phyloP scores from a whole-genome alignment of 768 basidiomycete genomes.

The Boletus tylopilopsis region DNA sequence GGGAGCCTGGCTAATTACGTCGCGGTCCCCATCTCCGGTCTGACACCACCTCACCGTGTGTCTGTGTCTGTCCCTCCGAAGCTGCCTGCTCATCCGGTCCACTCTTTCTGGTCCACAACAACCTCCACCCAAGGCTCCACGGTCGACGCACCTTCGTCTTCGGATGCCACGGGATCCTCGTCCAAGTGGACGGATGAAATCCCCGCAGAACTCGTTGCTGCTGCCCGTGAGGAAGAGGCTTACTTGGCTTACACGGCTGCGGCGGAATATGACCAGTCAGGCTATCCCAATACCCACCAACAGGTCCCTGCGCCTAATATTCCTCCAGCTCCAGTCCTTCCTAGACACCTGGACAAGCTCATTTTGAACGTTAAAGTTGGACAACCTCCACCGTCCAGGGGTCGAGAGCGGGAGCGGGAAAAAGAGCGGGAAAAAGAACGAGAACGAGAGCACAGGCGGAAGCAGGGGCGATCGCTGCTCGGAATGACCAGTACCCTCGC shows the following conservation, averaged over 20 bases:
- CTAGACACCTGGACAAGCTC: slow-evolving; percentile 89
- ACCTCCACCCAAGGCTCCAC: slow-evolving; percentile 32
- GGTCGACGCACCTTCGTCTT: slow-evolving; percentile 23
- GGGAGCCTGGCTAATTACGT: slow-evolving; percentile 95
- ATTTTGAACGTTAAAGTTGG: slow-evolving; percentile 65
- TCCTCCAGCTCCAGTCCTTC: slow-evolving; percentile 84
- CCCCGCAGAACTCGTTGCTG: slow-evolving; percentile 72
- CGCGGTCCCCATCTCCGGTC: slow-evolving; percentile 39
- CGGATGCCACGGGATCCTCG: slow-evolving; percentile 28
- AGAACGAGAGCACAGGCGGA: slow-evolving; percentile 30
- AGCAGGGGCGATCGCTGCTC: slow-evolving; percentile 31
- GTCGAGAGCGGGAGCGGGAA: slow-evolving; percentile 35
- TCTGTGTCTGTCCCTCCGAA: slow-evolving; percentile 33
- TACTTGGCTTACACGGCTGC: slow-evolving; percentile 47
- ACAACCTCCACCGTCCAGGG: slow-evolving; percentile 30
- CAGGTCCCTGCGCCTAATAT: slow-evolving; percentile 67
- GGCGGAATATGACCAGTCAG: slow-evolving; percentile 31
- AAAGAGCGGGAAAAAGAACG: slow-evolving; percentile 33
- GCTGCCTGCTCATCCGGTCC: slow-evolving; percentile 25
- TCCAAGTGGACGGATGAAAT: slow-evolving; percentile 73
- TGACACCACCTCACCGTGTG: slow-evolving; percentile 31
- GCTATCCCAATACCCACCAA: slow-evolving; percentile 34
- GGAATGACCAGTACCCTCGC: slow-evolving; percentile 35
- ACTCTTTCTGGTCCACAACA: slow-evolving; percentile 44
- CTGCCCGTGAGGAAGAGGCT: slow-evolving; percentile 80